Percentiles rank a stretch among this genome's conserved stretches.
phyloP scores from a whole-genome alignment of 805 yeast genomes.

The Lachancea thermotolerans region DNA sequence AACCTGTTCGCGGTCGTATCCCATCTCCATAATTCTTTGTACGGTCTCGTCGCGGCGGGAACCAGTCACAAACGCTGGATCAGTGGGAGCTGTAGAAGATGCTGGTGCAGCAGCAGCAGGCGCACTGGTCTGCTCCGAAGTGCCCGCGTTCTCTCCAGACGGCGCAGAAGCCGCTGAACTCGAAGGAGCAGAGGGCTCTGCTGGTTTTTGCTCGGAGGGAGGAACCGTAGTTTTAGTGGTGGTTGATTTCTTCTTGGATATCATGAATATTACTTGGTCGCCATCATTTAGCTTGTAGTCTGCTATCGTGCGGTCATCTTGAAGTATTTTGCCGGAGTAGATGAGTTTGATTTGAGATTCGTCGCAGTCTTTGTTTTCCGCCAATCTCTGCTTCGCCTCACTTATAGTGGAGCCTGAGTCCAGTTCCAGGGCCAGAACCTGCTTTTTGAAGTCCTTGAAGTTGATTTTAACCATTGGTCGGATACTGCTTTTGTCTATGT shows the following conservation, averaged over 20 bases:
- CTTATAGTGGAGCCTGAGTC: slow-evolving; percentile 61
- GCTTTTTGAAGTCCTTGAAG: slow-evolving; percentile 90
- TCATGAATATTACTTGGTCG: slow-evolving; percentile 90
- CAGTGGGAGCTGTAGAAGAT: slow-evolving; percentile 25
- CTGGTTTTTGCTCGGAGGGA: slow-evolving; percentile 20
- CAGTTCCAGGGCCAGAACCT: slow-evolving; percentile 72
- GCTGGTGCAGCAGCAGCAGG: slow-evolving; percentile 24
- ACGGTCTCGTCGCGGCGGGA: slow-evolving; percentile 71
- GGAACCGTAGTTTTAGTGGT: slow-evolving; percentile 22
- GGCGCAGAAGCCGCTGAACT: slow-evolving; percentile 11
- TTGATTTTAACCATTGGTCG: slow-evolving; percentile 15
- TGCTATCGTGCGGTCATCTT: slow-evolving; percentile 70
- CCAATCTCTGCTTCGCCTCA: slow-evolving; percentile 68
- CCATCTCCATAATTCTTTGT: slow-evolving; percentile 88
- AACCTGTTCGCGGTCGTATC: slow-evolving; percentile 81
- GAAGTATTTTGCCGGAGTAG: slow-evolving; percentile 85
- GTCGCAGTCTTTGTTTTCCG: slow-evolving; percentile 60
- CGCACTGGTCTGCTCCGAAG: slow-evolving; percentile 20
- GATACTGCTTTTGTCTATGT: neutral
- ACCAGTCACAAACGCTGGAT: slow-evolving; percentile 69
- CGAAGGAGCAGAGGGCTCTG: slow-evolving; percentile 20
- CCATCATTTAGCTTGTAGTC: slow-evolving; percentile 70
- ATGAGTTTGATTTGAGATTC: slow-evolving; percentile 77
- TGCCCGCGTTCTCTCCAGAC: slow-evolving; percentile 23
- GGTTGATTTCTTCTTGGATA: slow-evolving; percentile 46